These are phyloP conservation scores for Polyplosphaeria fusca DNA, from an alignment of 495 filamentous ascomycete species.

Conservation along the genomic window DNA sequence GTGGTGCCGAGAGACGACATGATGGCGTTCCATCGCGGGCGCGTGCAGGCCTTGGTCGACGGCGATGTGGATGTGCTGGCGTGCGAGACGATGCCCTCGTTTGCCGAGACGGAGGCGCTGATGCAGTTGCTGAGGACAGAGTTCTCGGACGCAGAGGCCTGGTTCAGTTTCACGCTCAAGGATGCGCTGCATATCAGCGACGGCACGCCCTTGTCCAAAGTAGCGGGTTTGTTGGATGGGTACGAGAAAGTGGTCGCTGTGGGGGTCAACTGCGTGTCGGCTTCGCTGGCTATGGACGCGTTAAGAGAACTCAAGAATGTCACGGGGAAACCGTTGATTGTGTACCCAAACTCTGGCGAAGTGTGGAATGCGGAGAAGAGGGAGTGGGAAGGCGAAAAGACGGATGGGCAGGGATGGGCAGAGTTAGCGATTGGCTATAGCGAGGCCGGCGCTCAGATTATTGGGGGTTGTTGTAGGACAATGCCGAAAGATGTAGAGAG, in stretches of 20 bases:
- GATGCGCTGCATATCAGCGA: constrained; percentile 32
- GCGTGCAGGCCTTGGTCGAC: constrained; percentile 35
- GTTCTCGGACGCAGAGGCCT: constrained; percentile 30
- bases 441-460: constrained; percentile 22
- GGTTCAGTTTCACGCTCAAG: constrained; percentile 35
- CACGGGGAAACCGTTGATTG: constrained; percentile 29
- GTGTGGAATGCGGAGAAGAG: constrained; percentile 32
- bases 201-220: constrained; percentile 23
- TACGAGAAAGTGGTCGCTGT: constrained; percentile 32
- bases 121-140: constrained; percentile 28
- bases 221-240: constrained; percentile 4
- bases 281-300: constrained; percentile 18
- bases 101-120: constrained; percentile 32
- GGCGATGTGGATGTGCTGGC: constrained; percentile 39
- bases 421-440: constrained; percentile 10
- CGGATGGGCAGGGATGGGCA: background rate
- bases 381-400: constrained; percentile 24
- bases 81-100: constrained; percentile 37
- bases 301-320: constrained; percentile 15
- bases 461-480: constrained; percentile 39
- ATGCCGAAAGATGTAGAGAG: constrained; percentile 29
- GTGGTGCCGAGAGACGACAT: constrained; percentile 9
- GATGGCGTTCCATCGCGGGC: constrained; percentile 35
- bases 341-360: constrained; percentile 43
- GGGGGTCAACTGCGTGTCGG: constrained; percentile 38